Evolutionary conservation across 768 basidiomycete genomes (phyloP).

Genomic region (Floccularia luteovirens): DNA sequence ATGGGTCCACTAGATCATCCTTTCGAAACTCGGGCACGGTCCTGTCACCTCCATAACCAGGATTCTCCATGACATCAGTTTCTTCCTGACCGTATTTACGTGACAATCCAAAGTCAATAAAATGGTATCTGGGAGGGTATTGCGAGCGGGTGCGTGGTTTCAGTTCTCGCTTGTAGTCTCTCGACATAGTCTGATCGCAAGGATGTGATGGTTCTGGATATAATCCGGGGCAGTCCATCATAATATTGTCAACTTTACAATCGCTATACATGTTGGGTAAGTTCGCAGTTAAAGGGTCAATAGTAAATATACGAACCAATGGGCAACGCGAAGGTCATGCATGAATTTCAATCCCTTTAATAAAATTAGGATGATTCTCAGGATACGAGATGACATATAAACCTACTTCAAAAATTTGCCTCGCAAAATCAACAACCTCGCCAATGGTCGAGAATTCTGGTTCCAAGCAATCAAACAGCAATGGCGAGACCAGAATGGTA

Average conservation of each 20-base stretch:
- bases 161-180: slow-evolving; percentile 7
- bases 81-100: slow-evolving; percentile 2
- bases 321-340: slow-evolving; percentile 20
- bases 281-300: background rate
- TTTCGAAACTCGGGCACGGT: slow-evolving; percentile 15
- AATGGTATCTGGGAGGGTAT: slow-evolving; percentile 15
- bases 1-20: slow-evolving; percentile 17
- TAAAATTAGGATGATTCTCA: background rate
- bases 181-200: slow-evolving; percentile 5
- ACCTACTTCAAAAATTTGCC: slow-evolving; percentile 17
- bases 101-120: slow-evolving; percentile 19
- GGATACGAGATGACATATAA: background rate
- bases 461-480: slow-evolving; percentile 11
- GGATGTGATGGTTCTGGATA: slow-evolving; percentile 8
- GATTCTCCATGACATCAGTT: background rate
- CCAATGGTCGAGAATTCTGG: slow-evolving; percentile 20
- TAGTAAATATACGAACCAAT: slow-evolving; percentile 13
- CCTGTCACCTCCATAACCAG: slow-evolving; percentile 12
- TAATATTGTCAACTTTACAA: slow-evolving; percentile 8
- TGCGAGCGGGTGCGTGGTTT: slow-evolving; percentile 8
- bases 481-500: slow-evolving; percentile 19
- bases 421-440: slow-evolving; percentile 19
- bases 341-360: slow-evolving; percentile 23
- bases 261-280: slow-evolving; percentile 7
- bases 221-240: slow-evolving; percentile 12